Conservation (phyloP, 2,329 filamentous ascomycete genomes). For the Colletotrichum sp. region DNA sequence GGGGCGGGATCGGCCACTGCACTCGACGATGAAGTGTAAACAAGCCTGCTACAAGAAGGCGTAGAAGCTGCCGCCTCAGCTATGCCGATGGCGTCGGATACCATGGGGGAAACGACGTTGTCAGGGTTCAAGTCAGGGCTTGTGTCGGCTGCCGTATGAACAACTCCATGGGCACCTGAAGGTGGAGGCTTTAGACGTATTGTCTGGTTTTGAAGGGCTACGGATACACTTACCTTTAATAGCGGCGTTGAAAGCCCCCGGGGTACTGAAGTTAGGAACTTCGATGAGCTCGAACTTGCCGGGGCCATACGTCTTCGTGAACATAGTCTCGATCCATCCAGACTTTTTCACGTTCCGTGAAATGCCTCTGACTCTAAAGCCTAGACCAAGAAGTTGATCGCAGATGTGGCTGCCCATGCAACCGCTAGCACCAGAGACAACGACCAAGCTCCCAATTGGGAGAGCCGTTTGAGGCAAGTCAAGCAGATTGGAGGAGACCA, state of each 20-base stretch:
- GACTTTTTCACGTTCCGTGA: not conserved
- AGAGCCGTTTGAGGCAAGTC: not conserved
- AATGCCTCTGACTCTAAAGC: not conserved
- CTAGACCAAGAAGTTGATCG: not conserved
- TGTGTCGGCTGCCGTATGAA: not conserved
- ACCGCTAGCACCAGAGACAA: not conserved
- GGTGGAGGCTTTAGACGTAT: not conserved
- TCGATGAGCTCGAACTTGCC: not conserved
- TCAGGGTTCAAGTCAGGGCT: not conserved
- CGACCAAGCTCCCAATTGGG: not conserved
- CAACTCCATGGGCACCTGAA: not conserved
- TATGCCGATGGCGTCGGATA: not conserved
- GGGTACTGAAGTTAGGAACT: not conserved
- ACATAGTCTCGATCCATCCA: not conserved
- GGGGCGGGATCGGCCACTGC: not conserved
- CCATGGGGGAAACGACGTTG: not conserved
- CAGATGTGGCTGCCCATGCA: not conserved
- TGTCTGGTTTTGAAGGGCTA: rapidly evolving
- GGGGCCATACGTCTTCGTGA: not conserved
- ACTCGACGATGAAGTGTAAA: not conserved
- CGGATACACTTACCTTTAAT: not conserved
- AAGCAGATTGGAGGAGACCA: not conserved
- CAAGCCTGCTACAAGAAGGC: not conserved
- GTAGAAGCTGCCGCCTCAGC: not conserved
- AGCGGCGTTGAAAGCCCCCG: not conserved